phyloP scores from a whole-genome alignment of 306 rosid species.

The Quillaja saponaria region DNA sequence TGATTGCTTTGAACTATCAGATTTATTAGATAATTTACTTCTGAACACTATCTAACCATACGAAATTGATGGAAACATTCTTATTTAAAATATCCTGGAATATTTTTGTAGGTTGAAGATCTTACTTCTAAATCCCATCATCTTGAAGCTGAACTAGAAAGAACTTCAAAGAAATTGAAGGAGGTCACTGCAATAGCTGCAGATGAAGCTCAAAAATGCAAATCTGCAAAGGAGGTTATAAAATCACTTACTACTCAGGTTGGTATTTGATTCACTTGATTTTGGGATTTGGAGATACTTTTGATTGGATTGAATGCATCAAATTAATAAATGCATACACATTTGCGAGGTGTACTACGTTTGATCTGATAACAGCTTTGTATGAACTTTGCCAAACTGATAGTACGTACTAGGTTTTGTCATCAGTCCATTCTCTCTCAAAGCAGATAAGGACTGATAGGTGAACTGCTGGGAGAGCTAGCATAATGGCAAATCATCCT shows the following conservation, averaged over 20 bases:
- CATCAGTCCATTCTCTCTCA: no score
- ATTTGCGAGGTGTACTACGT: no score
- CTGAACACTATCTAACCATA: neutral
- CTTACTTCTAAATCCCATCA: slow-evolving; percentile 63
- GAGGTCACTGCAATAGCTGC: slow-evolving; percentile 77
- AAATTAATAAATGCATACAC: no score
- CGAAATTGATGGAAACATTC: neutral
- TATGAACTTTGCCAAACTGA: no score
- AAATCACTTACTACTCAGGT: slow-evolving; percentile 90
- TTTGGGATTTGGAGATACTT: no score
- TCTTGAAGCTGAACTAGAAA: slow-evolving; percentile 81
- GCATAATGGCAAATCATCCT: no score
- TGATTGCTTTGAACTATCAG: neutral
- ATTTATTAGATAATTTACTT: no score
- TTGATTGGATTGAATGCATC: neutral
- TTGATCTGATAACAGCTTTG: no score
- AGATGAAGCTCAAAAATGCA: slow-evolving; percentile 84
- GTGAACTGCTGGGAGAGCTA: no score
- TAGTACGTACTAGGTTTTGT: no score
- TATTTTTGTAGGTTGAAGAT: slow-evolving; percentile 76
- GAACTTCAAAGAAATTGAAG: slow-evolving; percentile 67
- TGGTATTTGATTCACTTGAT: slow-evolving; percentile 14
- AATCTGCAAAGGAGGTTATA: slow-evolving; percentile 89
- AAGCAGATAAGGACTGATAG: no score
- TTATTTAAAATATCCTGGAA: no score